Percentiles rank a stretch among this genome's conserved stretches.
phyloP scores from a whole-genome alignment of 2,329 filamentous ascomycete species.

The Herpomyces periplanetae region DNA sequence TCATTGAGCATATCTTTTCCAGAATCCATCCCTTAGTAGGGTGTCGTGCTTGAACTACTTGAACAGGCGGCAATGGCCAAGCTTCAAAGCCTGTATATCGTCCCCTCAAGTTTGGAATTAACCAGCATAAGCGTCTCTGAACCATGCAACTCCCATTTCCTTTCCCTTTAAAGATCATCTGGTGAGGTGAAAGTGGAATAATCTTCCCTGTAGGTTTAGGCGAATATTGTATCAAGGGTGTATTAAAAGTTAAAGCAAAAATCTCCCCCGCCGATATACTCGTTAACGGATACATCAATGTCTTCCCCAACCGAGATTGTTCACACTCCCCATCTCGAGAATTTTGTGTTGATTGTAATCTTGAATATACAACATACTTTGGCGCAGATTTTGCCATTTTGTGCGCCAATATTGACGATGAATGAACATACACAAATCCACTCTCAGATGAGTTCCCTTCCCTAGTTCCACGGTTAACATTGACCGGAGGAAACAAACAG shows the following conservation, averaged over 20 bases:
- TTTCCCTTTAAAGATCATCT: no score
- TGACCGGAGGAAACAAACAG: slow-evolving; percentile 28
- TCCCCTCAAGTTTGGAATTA: no score
- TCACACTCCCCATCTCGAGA: slow-evolving; percentile 9
- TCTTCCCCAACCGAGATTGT: slow-evolving; percentile 11
- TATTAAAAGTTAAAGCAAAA: slow-evolving; percentile 37
- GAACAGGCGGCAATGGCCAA: no score
- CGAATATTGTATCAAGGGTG: slow-evolving; percentile 40
- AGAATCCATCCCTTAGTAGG: no score
- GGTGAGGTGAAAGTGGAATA: no score
- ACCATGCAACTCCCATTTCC: no score
- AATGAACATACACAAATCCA: slow-evolving; percentile 44
- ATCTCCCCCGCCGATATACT: slow-evolving; percentile 36
- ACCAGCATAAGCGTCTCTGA: no score
- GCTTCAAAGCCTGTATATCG: no score
- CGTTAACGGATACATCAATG: slow-evolving; percentile 46
- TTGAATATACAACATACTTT: slow-evolving; percentile 56
- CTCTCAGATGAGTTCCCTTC: slow-evolving; percentile 8
- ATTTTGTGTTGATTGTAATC: slow-evolving; percentile 25
- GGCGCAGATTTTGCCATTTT: slow-evolving; percentile 33
- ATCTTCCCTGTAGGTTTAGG: slow-evolving; percentile 79
- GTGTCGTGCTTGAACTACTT: no score
- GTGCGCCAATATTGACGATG: slow-evolving; percentile 32
- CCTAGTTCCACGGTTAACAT: slow-evolving; percentile 2
- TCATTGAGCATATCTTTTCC: no score